Base-by-base conservation (phyloP, 1,139 yeast species). In the Candida smagusa region DNA sequence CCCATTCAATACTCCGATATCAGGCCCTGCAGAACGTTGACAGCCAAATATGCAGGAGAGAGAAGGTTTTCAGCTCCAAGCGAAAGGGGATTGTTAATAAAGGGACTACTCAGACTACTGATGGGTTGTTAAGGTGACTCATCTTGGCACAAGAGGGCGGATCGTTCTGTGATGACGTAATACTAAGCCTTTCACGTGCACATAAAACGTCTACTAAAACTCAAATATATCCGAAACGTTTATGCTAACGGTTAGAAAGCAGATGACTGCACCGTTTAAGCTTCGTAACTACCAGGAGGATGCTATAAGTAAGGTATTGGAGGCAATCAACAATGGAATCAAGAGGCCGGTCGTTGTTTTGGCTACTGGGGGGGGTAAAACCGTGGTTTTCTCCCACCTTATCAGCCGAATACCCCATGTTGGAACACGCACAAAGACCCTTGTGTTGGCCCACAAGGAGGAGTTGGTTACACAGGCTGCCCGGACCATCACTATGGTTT, bases 281-380 rank as follows among this genome's bases (percentile, higher is more conserved):
- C 53, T 68, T 12, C 53, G 74, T n/a, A 79, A 77, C 12, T 90
- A 90, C 51, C 97, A 90, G 55, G 56, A 69, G 31, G 81, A 83
- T 33, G 92, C 96, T 32, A 75, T 89, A 2, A 54, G 73, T 1
- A 57, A 72, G 0, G 78, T 92, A 22, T 50, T 79, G 1, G 49
- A 58, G 0, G 76, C 88, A 0, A 58, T 87, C 3, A 49, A 58
- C 0, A 27, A 53, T 7, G 81, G 83, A 0, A 55, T 66, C 4
- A 61, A 68, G 16, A 65, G 95, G 34, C 77, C 89, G 1, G 97
- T 94, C 0, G 89, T 88, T 2, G 85, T 89, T 11, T 59, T 92
- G 35, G 96, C 97, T 5, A 92, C 97, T 0, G 98, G 98, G 0
- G 94, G 96, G 12, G 98, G 97, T 2, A 90, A 90, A 51, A 90